phyloP scores from a whole-genome alignment of 495 filamentous ascomycete genomes.

The Xeromyces bisporus region DNA sequence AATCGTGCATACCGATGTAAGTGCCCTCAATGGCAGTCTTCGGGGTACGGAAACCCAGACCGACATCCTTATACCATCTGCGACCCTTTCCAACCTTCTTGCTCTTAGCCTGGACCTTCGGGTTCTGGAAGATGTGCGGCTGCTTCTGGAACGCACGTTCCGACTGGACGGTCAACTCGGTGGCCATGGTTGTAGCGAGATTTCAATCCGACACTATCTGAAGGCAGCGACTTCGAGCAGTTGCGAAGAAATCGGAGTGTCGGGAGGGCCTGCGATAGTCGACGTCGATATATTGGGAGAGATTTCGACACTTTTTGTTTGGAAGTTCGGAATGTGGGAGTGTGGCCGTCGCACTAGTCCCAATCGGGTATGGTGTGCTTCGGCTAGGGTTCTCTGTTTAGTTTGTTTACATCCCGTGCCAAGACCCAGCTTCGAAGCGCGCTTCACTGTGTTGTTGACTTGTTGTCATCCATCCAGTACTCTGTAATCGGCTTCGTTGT shows the following conservation, averaged over 20 bases:
- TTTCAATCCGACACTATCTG: constrained; percentile 25
- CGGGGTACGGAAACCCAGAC: constrained; percentile 94
- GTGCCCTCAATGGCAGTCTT: constrained; percentile 92
- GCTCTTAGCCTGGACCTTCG: constrained; percentile 75
- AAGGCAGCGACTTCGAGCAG: constrained; percentile 25
- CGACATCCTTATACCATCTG: constrained; percentile 99
- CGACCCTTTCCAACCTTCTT: constrained; percentile 72
- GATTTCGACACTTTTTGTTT: constrained; percentile 8
- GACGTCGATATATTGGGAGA: constrained; percentile 30
- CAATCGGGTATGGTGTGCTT: constrained; percentile 13
- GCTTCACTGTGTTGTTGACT: too few species aligned
- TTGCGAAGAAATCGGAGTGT: constrained; percentile 17
- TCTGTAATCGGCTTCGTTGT: not conserved
- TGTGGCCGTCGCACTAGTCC: constrained; percentile 22
- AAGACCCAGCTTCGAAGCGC: too few species aligned
- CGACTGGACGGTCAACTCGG: constrained; percentile 93
- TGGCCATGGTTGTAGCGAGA: constrained; percentile 84
- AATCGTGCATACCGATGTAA: constrained; percentile 82
- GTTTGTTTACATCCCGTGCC: constrained; percentile 32
- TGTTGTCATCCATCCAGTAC: too few species aligned
- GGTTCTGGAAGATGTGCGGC: constrained; percentile 98
- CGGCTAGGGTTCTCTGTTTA: constrained; percentile 27
- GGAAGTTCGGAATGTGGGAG: constrained; percentile 12
- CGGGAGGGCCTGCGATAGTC: constrained; percentile 17
- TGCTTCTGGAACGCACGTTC: constrained; percentile 99